Evolutionary conservation across 2,329 filamentous ascomycete species (phyloP).

Genomic region (Thielaviopsis cerberus): DNA sequence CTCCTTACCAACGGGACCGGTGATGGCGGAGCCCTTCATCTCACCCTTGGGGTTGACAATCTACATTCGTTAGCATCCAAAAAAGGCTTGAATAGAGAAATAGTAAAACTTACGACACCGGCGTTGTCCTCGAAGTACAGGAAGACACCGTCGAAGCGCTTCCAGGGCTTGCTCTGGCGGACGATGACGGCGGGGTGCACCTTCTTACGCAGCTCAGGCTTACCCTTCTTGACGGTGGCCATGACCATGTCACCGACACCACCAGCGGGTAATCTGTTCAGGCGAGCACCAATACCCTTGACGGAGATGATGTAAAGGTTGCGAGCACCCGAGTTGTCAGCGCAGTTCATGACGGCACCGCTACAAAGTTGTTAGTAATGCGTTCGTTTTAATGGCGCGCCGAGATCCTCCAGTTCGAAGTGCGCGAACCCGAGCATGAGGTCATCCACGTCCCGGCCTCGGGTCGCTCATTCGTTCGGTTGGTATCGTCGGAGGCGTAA

Average conservation of each 20-base stretch:
- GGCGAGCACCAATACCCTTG: slow-evolving; percentile 92
- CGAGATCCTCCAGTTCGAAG: not conserved
- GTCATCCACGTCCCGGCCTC: not conserved
- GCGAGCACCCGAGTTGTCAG: slow-evolving; percentile 95
- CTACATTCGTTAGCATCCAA: slow-evolving; percentile 24
- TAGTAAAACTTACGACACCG: slow-evolving; percentile 74
- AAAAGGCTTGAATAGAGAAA: not conserved
- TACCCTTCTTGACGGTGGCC: slow-evolving; percentile 99
- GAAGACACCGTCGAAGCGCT: slow-evolving; percentile 94
- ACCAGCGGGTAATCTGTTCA: slow-evolving; percentile 91
- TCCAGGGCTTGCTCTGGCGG: slow-evolving; percentile 98
- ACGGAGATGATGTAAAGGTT: slow-evolving; percentile 99
- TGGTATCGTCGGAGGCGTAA: not conserved
- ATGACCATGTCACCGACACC: slow-evolving; percentile 99
- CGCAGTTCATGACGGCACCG: slow-evolving; percentile 99
- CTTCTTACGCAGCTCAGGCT: slow-evolving; percentile 99
- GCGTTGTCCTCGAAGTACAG: slow-evolving; percentile 99
- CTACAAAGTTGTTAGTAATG: slow-evolving; percentile 26
- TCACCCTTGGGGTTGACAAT: slow-evolving; percentile 99
- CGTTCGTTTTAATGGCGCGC: not conserved
- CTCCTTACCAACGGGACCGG: slow-evolving; percentile 97
- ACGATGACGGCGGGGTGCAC: slow-evolving; percentile 99
- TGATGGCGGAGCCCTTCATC: slow-evolving; percentile 99
- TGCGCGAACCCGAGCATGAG: not conserved
- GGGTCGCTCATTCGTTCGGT: slow-evolving; percentile 2